Evolutionary conservation across 2,329 filamentous ascomycete genomes (phyloP), one percentile per base, ranked within the genome.

Genomic region (Xylariales sp.): DNA sequence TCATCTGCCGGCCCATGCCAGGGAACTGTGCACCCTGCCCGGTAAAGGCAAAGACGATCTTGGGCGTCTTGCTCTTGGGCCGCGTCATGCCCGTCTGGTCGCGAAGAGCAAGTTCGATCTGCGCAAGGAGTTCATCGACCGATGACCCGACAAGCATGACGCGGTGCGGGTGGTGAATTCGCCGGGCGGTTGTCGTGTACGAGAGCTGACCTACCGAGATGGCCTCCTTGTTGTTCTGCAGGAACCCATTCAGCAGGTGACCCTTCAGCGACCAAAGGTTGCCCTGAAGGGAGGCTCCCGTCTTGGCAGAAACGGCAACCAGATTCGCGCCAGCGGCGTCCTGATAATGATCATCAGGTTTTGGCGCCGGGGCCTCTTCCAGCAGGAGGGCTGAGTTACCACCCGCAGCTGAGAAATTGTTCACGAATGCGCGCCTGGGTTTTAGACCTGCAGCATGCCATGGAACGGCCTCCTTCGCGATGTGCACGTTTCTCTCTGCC

Each of bases 121-220:
- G 60, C 9, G 42, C 50, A 45, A 57, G 55, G 2, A 68, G 61
- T 43, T 69, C 65, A 0, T 51, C 40, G 5, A 67, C 46, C 32
- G 58, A 55, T 3, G 57, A 54, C 0, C 60, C 68, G 2, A 63
- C 53, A 27, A 71, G 60, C 31, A 63, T 66, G 44, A 74, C 61
- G n/a, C 76, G 68, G 55, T 68, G 70, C 46, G 66, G 60, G 55
- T 79, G 71, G 44, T 82, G 79, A 8, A 74, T 69, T 15, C 76
- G 70, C 8, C 80, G 71, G 4, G 82, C 82, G 2, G 79, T 84
- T 0, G 76, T 80, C 0, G 78, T 82, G 58, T 85, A 86, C 0
- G 81, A 73, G 1, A 86, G 57, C 42, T 76, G 64, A 1, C 70
- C 63, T 6, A 82, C 52, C 0, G 71, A 66, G 1, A 69, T 64